A percentile compares a stretch with the other conserved stretches of the same genome.
phyloP scores from a whole-genome alignment of 2,329 filamentous ascomycete genomes.

The Fusarium sp. region DNA sequence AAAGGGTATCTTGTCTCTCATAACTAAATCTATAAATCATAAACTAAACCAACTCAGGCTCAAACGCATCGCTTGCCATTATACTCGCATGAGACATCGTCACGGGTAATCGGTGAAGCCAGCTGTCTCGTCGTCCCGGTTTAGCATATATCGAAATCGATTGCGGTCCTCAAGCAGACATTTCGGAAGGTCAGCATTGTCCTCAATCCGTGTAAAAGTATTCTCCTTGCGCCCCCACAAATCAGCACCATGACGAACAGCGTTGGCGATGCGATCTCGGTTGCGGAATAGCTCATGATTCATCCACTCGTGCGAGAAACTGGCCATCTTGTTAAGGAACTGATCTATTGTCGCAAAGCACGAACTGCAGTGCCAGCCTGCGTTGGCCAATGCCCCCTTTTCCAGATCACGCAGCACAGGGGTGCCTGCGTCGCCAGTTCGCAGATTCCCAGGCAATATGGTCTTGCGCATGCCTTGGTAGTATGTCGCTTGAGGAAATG shows the following conservation, averaged over 20 bases:
- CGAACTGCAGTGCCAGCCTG: slow-evolving; percentile 74
- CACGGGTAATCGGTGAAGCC: slow-evolving; percentile 65
- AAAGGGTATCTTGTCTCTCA: slow-evolving; percentile 15
- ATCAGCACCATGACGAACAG: slow-evolving; percentile 67
- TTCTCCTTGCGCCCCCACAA: slow-evolving; percentile 68
- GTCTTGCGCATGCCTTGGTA: slow-evolving; percentile 62
- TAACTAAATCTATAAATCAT: slow-evolving; percentile 5
- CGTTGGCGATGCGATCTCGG: slow-evolving; percentile 63
- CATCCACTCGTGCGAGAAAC: slow-evolving; percentile 69
- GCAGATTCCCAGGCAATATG: slow-evolving; percentile 68
- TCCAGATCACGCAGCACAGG: slow-evolving; percentile 59
- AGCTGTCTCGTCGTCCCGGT: slow-evolving; percentile 62
- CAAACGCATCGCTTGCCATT: background rate
- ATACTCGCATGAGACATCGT: slow-evolving; percentile 8
- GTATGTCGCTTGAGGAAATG: slow-evolving; percentile 72
- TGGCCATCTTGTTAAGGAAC: slow-evolving; percentile 69
- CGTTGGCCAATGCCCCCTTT: slow-evolving; percentile 63
- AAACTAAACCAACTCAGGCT: background rate
- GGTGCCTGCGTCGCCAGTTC: slow-evolving; percentile 62
- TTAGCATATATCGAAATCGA: slow-evolving; percentile 62
- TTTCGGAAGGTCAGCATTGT: slow-evolving; percentile 68
- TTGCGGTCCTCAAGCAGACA: slow-evolving; percentile 59
- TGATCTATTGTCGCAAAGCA: slow-evolving; percentile 72
- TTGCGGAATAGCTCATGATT: slow-evolving; percentile 66
- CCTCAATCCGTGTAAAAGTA: slow-evolving; percentile 63